Conservation (phyloP, 2,329 filamentous ascomycete species). For the Teratosphaeriaceae sp. region DNA sequence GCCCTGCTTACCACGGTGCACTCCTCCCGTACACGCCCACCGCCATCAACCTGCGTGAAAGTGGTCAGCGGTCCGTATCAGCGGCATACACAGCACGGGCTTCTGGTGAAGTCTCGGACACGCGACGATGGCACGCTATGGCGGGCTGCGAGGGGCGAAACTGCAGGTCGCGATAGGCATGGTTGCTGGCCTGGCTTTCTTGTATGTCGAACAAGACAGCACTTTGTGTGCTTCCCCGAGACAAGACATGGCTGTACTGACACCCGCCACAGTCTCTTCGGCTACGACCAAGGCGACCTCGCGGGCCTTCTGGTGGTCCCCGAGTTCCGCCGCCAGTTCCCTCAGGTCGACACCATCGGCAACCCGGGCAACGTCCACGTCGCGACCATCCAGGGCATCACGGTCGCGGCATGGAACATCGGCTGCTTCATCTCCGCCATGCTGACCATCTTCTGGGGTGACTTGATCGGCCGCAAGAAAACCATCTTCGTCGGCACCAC, state of each 20-base stretch:
- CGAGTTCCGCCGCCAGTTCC: constrained; percentile 47
- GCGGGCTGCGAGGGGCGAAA: constrained; percentile 26
- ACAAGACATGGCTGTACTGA: background rate
- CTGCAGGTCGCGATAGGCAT: constrained; percentile 39
- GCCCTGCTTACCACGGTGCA: background rate
- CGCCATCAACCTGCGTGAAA: background rate
- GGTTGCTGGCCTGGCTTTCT: constrained; percentile 37
- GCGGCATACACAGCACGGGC: background rate
- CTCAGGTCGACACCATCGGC: constrained; percentile 35
- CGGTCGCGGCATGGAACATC: constrained; percentile 34
- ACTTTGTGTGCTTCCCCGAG: background rate
- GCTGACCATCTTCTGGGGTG: constrained; percentile 44
- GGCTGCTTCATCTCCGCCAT: constrained; percentile 40
- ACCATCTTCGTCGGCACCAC: constrained; percentile 54
- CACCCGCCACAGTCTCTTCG: constrained; percentile 25
- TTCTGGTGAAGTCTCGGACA: background rate
- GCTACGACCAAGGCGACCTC: constrained; percentile 24
- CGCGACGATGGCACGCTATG: constrained; percentile 7
- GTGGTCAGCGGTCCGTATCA: background rate
- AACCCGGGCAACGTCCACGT: constrained; percentile 23
- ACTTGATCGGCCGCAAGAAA: constrained; percentile 51
- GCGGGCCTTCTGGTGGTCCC: constrained; percentile 22
- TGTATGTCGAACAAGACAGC: constrained; percentile 7
- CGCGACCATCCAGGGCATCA: constrained; percentile 38
- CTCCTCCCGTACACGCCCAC: background rate